Evolutionary conservation across 441 rosid genomes (phyloP), one percentile per base, ranked within the genome.

Genomic region (Pelargonium cotyledonis): DNA sequence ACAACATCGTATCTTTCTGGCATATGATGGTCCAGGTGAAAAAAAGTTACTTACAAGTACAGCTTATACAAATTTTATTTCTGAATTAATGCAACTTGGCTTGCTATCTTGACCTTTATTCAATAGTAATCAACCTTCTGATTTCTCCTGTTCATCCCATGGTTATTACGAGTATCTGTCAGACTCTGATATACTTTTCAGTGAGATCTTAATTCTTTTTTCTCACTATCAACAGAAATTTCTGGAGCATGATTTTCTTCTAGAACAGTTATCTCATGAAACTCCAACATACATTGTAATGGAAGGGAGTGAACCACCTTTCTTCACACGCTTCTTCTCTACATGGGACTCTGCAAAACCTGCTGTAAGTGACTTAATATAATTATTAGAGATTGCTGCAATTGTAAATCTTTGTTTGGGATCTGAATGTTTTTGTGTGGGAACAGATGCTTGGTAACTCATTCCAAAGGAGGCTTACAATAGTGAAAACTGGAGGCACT

Each of bases 401-500:
- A 69, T 58, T 75, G 51, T 68, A 51, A 64, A 57, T 64, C 67
- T 51, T 43, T 65, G 41, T 63, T 51, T 43, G 46, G 31, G 49
- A 61, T 57, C 68, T 64, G 68, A 68, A 66, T 23, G 51, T 72
- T 58, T 66, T 76, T 43, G 58, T 72, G 69, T 71, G 70, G 65
- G 53, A 79, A 80, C 89, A 95, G 99, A 89, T 95, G 90, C 94
- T 80, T 75, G 99, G 99, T 77, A 83, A 91, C 81, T 91, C 99
- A 26, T 95, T 85, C 82, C 97, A 95, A 81, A 84, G 94, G 82
- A 95, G 85, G 79, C 95, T 94, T 72, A 71, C 88, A 43, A 79
- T 94, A 8, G 75, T 95, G 65, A 95, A 87, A 81, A 81, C 76
- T 74, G 95, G 95, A 14, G 91, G 91, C 70, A 80, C 88, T 73